Base-by-base conservation (phyloP, 495 filamentous ascomycete genomes). In the Tuber umbilicatum region DNA sequence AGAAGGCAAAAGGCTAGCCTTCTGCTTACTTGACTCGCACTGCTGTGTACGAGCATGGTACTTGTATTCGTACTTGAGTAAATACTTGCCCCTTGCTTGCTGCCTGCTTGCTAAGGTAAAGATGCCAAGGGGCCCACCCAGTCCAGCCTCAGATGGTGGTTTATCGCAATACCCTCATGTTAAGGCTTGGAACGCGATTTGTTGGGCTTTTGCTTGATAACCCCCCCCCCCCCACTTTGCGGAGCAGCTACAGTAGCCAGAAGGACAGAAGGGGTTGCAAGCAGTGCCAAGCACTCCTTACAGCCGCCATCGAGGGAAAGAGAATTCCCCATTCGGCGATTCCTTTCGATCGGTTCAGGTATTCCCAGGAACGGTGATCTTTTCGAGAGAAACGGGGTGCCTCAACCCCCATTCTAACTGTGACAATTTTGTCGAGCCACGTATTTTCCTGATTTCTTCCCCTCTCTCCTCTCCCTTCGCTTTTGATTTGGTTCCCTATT, bases 341-440 rank as follows among this genome's bases (percentile, higher is more conserved):
- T 64, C 2, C n/a, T 64, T 64, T 16, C 55, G 17, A 64, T 64
- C 14, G n/a, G 55, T 64, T 64, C 27, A 31, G n/a, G 27, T 27
- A 78, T 78, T 76, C 40, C 76, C 55, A 60, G 75, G 75, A 74
- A 78, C 38, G 39, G 50, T 41, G 47, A 69, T 68, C 41, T 68
- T 41, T 40, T 50, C 35, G 39, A 39, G 68, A 67, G 71, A 78
- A 76, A 55, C 50, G 1, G 1, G 50, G 23, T n/a, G 55, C 55
- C 31, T 31, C 55, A 64, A 31, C 55, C 55, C 55, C 55, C 55
- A 64, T 64, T 64, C 55, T n/a, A 5, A 31, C n/a, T 31, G 12
- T 64, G 55, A 64, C 55, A 64, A 27, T 74, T 79, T 70, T 78
- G 75, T 78, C 77, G 77, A 79, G 77, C 77, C 77, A 79, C 77